Percentiles rank a stretch among this genome's conserved stretches.
Evolutionary conservation across 2,329 filamentous ascomycete species (phyloP).

Genomic region (Grosmannia huntii): DNA sequence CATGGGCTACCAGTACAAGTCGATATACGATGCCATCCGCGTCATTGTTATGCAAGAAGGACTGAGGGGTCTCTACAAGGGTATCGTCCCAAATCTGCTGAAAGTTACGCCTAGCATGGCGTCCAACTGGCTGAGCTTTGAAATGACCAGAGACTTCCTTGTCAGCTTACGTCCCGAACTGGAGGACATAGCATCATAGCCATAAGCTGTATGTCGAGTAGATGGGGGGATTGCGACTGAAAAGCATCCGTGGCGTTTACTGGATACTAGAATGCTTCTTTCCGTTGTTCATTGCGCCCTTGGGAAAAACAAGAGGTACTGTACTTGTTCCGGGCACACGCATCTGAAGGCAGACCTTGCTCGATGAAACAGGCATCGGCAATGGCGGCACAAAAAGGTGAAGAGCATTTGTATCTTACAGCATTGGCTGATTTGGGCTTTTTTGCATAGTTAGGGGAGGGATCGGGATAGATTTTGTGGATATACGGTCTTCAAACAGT

Average conservation of each 20-base stretch:
- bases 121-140: conserved; percentile 94
- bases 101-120: conserved; percentile 99
- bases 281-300: neutral
- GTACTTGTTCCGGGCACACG: neutral
- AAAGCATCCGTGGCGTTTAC: neutral
- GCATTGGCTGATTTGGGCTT: neutral
- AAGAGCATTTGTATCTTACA: neutral
- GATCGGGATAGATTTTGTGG: neutral
- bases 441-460: neutral
- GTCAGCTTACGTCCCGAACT: conserved; percentile 42
- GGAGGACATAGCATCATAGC: conserved; percentile 13
- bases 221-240: neutral
- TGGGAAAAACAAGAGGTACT: neutral
- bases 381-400: neutral
- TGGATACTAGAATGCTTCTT: neutral
- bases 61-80: conserved; percentile 79
- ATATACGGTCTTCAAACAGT: neutral
- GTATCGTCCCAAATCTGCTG: conserved; percentile 84
- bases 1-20: conserved; percentile 92
- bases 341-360: neutral
- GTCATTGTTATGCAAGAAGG: conserved; percentile 80
- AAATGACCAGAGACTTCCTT: conserved; percentile 81
- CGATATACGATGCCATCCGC: conserved; percentile 68
- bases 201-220: neutral
- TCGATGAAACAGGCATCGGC: neutral